Base-by-base conservation (phyloP, 768 basidiomycete genomes). In the Amanita fuliginea region DNA sequence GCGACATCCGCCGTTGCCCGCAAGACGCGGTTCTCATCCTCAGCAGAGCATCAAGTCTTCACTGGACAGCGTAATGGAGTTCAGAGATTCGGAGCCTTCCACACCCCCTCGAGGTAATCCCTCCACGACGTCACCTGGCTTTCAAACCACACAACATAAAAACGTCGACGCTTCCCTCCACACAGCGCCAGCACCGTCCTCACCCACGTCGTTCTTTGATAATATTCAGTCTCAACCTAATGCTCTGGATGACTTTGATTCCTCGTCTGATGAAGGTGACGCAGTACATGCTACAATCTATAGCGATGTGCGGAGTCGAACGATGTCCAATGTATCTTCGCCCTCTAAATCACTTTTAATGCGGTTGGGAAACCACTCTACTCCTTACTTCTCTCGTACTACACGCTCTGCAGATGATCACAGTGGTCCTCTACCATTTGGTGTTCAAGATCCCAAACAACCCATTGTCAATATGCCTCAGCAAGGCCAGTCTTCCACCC, bases 131-230 rank as follows among this genome's bases (percentile, higher is more conserved):
- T 62, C 66, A 30, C 60, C 74, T 45, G 62, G 67, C 16, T 58
- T 80, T 8, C 67, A 72, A 44, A 73, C 77, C 37, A 77, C 81
- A 6, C 56, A 68, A 16, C 65, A 67, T 36, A 65, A 66, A 37
- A 63, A 61, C 47, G 64, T 71, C 32, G 62, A 71, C 22, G 66
- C 71, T 30, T 65, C 69, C 10, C 68, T 82, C 14, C 77, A 76
- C 50, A 78, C 80, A 37, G 81, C 77, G 30, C 82, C 83, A 11
- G 76, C 73, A 11, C 79, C 81, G 2, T 71, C 78, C 5, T 80
- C 83, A 11, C 77, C 82, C 0, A 75, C 78, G 21, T 77, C 78
- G 26, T 87, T 87, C 71, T 87, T 88, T 61, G 84, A 88, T 64
- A 75, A 67, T 53, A 80, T 87, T 40, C 81, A 86, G 55, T 66